Percentiles rank a stretch among this genome's conserved stretches.
phyloP scores from a whole-genome alignment of 2,329 filamentous ascomycete genomes.

The Fusarium stilboides region DNA sequence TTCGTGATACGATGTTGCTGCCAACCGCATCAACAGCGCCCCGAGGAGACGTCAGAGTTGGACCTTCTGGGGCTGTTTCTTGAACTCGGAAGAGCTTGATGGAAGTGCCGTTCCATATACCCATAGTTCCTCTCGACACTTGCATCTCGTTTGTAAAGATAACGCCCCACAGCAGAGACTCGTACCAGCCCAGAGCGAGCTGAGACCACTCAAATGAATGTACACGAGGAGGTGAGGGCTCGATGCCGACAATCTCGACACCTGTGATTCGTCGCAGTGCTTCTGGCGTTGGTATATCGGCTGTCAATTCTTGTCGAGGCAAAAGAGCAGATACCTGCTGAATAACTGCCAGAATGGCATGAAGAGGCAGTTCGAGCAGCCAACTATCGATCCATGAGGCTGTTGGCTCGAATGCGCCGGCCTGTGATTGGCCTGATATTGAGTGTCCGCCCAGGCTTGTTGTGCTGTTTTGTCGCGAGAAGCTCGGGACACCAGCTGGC shows the following conservation, averaged over 20 bases:
- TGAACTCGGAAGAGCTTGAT: slow-evolving; percentile 93
- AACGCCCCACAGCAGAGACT: slow-evolving; percentile 93
- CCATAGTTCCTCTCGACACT: slow-evolving; percentile 86
- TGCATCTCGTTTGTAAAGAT: slow-evolving; percentile 93
- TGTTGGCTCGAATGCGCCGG: slow-evolving; percentile 81
- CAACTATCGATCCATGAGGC: slow-evolving; percentile 91
- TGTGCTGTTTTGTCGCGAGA: slow-evolving; percentile 91
- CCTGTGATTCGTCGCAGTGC: slow-evolving; percentile 70
- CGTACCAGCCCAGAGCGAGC: slow-evolving; percentile 93
- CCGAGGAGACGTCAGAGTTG: slow-evolving; percentile 85
- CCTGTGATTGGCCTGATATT: slow-evolving; percentile 68
- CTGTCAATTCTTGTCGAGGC: slow-evolving; percentile 64
- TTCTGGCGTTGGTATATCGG: slow-evolving; percentile 61
- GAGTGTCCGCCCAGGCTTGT: slow-evolving; percentile 82
- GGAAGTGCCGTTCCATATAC: slow-evolving; percentile 92
- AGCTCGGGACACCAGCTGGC: slow-evolving; percentile 84
- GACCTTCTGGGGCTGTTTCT: slow-evolving; percentile 84
- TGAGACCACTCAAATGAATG: slow-evolving; percentile 97
- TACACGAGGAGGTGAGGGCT: slow-evolving; percentile 80
- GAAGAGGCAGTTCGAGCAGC: slow-evolving; percentile 91
- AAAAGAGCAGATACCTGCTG: slow-evolving; percentile 74
- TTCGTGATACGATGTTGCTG: slow-evolving; percentile 88
- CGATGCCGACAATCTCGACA: slow-evolving; percentile 78
- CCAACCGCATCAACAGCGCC: slow-evolving; percentile 95
- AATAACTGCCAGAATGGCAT: slow-evolving; percentile 86